Conservation (phyloP, 805 yeast genomes). For the Cyberlindnera maritima region DNA sequence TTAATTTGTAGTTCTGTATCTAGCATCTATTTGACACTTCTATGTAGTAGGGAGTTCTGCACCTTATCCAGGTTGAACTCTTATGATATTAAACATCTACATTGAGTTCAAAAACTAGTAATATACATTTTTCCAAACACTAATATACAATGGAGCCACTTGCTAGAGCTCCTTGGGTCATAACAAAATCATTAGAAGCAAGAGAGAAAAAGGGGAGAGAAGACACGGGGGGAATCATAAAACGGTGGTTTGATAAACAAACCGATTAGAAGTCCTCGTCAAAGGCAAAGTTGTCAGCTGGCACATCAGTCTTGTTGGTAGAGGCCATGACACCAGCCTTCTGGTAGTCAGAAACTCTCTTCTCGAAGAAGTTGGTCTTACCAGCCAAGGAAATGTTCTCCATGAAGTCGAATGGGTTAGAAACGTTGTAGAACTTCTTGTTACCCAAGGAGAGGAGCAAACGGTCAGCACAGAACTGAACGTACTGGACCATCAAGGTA, state of each 20-base stretch:
- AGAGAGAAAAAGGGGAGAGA: background rate
- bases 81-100: background rate
- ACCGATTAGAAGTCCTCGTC: conserved; percentile 84
- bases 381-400: conserved; percentile 98
- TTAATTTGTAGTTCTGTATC: background rate
- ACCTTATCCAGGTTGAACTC: no score
- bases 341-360: conserved; percentile 98
- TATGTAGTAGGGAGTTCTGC: no score
- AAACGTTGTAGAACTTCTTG: conserved; percentile 79
- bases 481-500: conserved; percentile 94
- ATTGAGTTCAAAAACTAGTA: background rate
- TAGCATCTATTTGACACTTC: no score
- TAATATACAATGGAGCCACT: conserved; percentile 10
- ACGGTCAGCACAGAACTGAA: conserved; percentile 97
- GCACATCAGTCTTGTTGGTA: conserved; percentile 41
- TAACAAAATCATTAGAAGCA: conserved; percentile 13
- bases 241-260: background rate
- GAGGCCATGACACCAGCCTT: conserved; percentile 98
- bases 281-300: conserved; percentile 65
- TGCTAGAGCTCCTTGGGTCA: conserved; percentile 11
- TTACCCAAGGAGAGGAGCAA: conserved; percentile 88
- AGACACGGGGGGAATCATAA: background rate
- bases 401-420: conserved; percentile 98
- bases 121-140: background rate
- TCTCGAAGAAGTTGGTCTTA: conserved; percentile 98